Evolutionary conservation across 257 asterid genomes (phyloP).

Genomic region (Thymus quinquecostatus): DNA sequence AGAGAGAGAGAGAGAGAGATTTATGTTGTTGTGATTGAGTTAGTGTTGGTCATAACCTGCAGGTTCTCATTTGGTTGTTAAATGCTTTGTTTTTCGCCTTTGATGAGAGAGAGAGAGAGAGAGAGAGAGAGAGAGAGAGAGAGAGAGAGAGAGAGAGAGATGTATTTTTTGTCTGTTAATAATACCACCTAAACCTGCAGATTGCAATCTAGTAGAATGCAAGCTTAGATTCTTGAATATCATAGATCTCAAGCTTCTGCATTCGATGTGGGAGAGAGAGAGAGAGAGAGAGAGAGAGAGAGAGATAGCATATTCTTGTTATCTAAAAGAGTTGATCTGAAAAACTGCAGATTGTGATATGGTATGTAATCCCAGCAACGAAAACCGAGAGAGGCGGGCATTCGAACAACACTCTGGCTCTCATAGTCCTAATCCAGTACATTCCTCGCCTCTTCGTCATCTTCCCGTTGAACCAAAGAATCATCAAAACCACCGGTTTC

Average conservation of each 20-base stretch:
- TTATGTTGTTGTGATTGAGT: too few species aligned
- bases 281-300: neutral
- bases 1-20: too few species aligned
- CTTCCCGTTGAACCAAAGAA: constrained; percentile 71
- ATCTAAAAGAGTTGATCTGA: neutral
- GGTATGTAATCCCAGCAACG: constrained; percentile 79
- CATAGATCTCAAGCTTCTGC: neutral
- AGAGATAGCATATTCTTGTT: neutral
- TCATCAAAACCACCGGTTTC: constrained; percentile 83
- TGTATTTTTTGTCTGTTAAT: too few species aligned
- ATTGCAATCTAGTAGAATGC: too few species aligned
- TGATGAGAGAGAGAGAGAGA: too few species aligned
- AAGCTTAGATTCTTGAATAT: too few species aligned
- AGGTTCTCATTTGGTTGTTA: too few species aligned
- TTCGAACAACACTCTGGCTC: constrained; percentile 79
- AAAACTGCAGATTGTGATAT: constrained; percentile 69
- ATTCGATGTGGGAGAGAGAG: neutral
- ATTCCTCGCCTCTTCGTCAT: constrained; percentile 79
- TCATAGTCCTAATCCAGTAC: constrained; percentile 86
- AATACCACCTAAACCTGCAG: too few species aligned
- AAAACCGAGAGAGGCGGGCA: constrained; percentile 65
- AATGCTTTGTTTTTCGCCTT: too few species aligned
- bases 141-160: too few species aligned
- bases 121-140: too few species aligned
- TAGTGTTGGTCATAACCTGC: too few species aligned